These are phyloP conservation scores for barrel medic (Medicago truncatula) DNA, from an alignment of 306 rosid genomes.

Conservation along the genomic window DNA sequence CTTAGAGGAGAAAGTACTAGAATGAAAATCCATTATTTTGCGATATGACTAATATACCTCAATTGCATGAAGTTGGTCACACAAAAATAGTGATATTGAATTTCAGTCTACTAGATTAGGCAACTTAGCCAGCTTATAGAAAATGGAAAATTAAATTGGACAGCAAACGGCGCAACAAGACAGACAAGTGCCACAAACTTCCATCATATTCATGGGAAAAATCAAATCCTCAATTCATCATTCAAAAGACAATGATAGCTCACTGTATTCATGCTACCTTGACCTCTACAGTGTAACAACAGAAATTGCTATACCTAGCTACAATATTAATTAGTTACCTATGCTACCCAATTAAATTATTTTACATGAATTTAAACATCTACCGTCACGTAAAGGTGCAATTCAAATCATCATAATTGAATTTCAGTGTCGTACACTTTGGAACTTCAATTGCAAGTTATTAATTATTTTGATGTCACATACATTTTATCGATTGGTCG, in stretches of 20 bases:
- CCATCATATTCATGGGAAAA: constrained; percentile 37
- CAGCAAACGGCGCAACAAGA: constrained; percentile 34
- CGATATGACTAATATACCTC: constrained; percentile 36
- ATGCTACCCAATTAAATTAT: background rate
- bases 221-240: constrained; percentile 34
- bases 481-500: constrained; percentile 10
- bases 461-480: constrained; percentile 5
- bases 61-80: constrained; percentile 43
- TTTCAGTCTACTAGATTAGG: constrained; percentile 41
- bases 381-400: constrained; percentile 6
- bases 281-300: constrained; percentile 42
- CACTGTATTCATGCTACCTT: constrained; percentile 35
- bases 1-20: constrained; percentile 55
- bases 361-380: constrained; percentile 1
- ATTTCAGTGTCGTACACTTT: background rate
- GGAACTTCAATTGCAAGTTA: constrained; percentile 12
- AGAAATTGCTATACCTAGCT: constrained; percentile 21
- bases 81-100: constrained; percentile 39
- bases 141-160: constrained; percentile 9
- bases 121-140: constrained; percentile 33
- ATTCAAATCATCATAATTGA: background rate
- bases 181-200: constrained; percentile 37
- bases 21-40: constrained; percentile 22
- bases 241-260: constrained; percentile 43
- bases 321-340: constrained; percentile 1